These are phyloP conservation scores for Podaxis sp. DNA, from an alignment of 768 basidiomycete species.

Conservation along the genomic window DNA sequence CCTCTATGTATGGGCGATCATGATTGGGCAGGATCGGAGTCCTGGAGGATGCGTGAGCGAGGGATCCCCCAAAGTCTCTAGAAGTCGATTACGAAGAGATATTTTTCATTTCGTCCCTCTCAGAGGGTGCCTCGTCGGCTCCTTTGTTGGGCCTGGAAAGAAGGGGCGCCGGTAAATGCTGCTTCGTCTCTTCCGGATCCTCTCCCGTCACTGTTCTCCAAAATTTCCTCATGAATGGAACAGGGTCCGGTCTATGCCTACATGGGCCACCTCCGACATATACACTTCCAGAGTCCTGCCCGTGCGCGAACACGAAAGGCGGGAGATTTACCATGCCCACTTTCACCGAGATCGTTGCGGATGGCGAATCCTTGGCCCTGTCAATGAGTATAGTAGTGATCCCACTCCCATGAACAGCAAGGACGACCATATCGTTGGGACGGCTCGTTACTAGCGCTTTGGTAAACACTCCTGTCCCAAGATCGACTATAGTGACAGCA, in stretches of 20 bases:
- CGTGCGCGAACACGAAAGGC: slow-evolving; percentile 16
- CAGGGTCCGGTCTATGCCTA: not conserved
- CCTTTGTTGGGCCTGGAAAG: too few relatives aligned
- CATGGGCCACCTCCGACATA: not conserved
- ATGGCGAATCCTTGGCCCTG: slow-evolving; percentile 3
- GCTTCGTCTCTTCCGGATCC: not conserved
- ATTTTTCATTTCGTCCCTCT: too few relatives aligned
- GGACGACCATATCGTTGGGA: slow-evolving; percentile 13
- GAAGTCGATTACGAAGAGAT: too few relatives aligned
- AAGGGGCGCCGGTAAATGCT: not conserved
- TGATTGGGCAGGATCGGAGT: too few relatives aligned
- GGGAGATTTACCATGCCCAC: slow-evolving; percentile 25
- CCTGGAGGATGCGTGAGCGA: too few relatives aligned
- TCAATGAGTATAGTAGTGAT: slow-evolving; percentile 22
- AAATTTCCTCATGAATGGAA: not conserved
- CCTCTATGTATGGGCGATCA: too few relatives aligned
- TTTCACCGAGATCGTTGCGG: slow-evolving; percentile 1
- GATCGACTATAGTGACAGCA: slow-evolving; percentile 11
- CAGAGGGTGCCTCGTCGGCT: too few relatives aligned
- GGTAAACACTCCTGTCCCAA: slow-evolving; percentile 3
- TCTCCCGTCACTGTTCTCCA: not conserved
- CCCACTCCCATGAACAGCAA: slow-evolving; percentile 21
- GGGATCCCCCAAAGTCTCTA: too few relatives aligned
- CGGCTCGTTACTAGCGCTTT: slow-evolving; percentile 7
- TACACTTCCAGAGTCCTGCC: not conserved